A percentile compares a stretch with the other conserved stretches of the same genome.
These are phyloP conservation scores for Fusarium sp. DNA, from an alignment of 2,329 filamentous ascomycete species.

Conservation along the genomic window DNA sequence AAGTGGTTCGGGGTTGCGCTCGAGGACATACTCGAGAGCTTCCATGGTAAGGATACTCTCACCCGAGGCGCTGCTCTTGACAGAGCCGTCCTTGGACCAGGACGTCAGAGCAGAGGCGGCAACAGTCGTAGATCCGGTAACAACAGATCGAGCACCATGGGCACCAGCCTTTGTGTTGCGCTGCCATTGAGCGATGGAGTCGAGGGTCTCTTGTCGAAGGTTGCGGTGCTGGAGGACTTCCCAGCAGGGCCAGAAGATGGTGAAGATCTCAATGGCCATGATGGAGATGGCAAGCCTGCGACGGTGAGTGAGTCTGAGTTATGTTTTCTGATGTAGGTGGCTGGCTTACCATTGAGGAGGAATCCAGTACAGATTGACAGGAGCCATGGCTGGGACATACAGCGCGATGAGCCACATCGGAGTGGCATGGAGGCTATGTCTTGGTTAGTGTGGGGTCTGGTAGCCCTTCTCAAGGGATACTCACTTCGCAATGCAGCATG, in stretches of 20 bases:
- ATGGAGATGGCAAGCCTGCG: slow-evolving; percentile 70
- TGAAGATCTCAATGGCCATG: slow-evolving; percentile 72
- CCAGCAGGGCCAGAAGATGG: slow-evolving; percentile 73
- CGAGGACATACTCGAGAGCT: slow-evolving; percentile 67
- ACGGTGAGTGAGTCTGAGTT: too few species aligned
- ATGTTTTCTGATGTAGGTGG: not conserved
- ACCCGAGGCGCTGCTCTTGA: slow-evolving; percentile 50
- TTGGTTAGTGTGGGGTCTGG: slow-evolving; percentile 17
- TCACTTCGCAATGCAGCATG: slow-evolving; percentile 62
- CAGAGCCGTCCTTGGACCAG: slow-evolving; percentile 53
- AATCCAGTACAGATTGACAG: slow-evolving; percentile 67
- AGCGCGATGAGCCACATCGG: slow-evolving; percentile 76
- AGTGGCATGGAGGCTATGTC: slow-evolving; percentile 69
- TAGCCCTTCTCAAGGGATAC: slow-evolving; percentile 32
- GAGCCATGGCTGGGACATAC: slow-evolving; percentile 63
- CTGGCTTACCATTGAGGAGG: slow-evolving; percentile 72
- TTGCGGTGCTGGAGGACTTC: slow-evolving; percentile 64
- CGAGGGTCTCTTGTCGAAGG: slow-evolving; percentile 63
- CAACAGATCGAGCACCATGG: slow-evolving; percentile 52
- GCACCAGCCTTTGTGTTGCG: slow-evolving; percentile 54
- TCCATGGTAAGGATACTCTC: slow-evolving; percentile 56
- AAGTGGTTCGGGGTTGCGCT: slow-evolving; percentile 69
- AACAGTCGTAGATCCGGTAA: slow-evolving; percentile 52
- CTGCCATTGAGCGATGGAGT: slow-evolving; percentile 64
- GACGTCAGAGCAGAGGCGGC: slow-evolving; percentile 55